Conservation (phyloP, 257 asterid genomes). For the Eustoma russellianum region DNA sequence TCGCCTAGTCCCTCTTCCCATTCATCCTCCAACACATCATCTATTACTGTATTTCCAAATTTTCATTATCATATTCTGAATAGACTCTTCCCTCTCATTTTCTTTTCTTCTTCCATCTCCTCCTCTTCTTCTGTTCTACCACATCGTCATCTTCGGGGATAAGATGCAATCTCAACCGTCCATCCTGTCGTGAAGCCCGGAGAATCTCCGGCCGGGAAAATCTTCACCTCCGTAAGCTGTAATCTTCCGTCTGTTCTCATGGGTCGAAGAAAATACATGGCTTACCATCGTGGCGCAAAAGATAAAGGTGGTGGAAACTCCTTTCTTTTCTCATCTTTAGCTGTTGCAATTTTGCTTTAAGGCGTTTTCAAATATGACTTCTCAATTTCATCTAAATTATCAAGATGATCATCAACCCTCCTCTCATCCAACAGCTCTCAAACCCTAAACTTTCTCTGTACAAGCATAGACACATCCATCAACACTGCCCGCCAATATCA, state of each 20-base stretch:
- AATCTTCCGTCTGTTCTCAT: conserved; percentile 30
- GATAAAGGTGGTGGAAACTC: conserved; percentile 33
- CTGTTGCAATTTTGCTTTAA: conserved; percentile 2
- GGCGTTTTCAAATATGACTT: background rate
- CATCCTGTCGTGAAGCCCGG: conserved; percentile 24
- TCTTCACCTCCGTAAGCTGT: conserved; percentile 19
- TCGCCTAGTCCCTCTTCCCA: conserved; percentile 7
- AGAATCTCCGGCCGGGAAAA: conserved; percentile 15
- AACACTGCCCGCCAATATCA: conserved; percentile 21
- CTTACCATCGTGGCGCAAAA: conserved; percentile 20
- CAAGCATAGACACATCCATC: conserved; percentile 35
- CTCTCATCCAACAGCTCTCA: conserved; percentile 33
- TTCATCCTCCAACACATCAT: conserved; percentile 1
- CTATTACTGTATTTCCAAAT: background rate
- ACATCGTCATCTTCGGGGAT: conserved; percentile 4
- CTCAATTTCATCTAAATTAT: conserved; percentile 7
- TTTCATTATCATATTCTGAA: background rate
- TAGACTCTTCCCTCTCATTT: background rate
- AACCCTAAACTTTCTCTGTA: conserved; percentile 32
- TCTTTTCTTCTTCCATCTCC: conserved; percentile 2
- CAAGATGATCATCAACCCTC: conserved; percentile 12
- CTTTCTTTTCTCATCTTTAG: conserved; percentile 11
- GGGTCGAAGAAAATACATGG: conserved; percentile 26
- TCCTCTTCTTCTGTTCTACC: background rate
- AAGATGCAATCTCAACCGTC: conserved; percentile 29